Conservation (phyloP, 148 eudicot genomes). For the Fallopia convolvulus region DNA sequence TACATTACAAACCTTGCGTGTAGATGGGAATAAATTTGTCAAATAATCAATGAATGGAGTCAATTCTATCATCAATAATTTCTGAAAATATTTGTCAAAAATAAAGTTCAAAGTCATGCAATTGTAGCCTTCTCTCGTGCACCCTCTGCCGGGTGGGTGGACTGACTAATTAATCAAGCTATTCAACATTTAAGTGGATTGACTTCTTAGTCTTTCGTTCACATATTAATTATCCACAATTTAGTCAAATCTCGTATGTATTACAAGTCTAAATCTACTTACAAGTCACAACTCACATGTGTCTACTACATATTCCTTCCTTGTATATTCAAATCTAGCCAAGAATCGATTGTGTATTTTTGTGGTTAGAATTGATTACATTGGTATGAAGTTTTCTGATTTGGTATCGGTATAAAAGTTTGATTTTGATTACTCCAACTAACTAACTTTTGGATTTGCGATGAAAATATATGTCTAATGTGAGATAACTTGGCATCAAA, state of each 20-base stretch:
- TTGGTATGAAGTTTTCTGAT: too few relatives aligned
- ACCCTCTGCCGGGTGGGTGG: constrained; percentile 1
- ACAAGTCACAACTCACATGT: background rate
- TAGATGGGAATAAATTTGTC: background rate
- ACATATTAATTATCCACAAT: background rate
- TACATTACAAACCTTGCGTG: background rate
- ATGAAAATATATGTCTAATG: too few relatives aligned
- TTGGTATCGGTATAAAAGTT: too few relatives aligned
- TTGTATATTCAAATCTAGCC: too few relatives aligned
- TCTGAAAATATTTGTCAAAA: background rate
- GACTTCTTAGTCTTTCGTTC: background rate
- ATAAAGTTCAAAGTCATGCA: background rate
- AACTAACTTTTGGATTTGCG: too few relatives aligned
- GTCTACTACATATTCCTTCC: too few relatives aligned
- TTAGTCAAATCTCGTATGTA: background rate
- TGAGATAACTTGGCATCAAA: too few relatives aligned
- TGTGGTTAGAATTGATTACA: too few relatives aligned
- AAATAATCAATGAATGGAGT: background rate
- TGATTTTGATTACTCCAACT: too few relatives aligned
- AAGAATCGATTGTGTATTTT: too few relatives aligned
- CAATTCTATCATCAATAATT: background rate
- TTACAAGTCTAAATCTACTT: background rate
- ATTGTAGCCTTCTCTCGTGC: background rate
- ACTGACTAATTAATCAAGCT: background rate
- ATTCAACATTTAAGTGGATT: background rate